These are phyloP conservation scores for Castanopsis chinensis DNA, from an alignment of 306 rosid species.

Conservation along the genomic window DNA sequence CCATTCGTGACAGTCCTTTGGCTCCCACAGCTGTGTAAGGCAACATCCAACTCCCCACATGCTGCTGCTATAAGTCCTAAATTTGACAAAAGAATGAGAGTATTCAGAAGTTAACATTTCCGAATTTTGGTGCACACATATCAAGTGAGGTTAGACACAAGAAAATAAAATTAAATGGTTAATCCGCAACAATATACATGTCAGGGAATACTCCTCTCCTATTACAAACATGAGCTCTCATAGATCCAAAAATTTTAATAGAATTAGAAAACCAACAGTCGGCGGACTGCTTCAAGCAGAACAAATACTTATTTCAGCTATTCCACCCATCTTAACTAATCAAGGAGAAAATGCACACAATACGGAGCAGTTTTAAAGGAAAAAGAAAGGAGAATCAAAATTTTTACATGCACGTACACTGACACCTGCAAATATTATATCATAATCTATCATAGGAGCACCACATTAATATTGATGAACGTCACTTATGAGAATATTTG, in stretches of 20 bases:
- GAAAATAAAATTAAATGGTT: too few relatives aligned
- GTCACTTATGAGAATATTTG: background rate
- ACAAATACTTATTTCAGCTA: background rate
- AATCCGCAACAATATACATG: too few relatives aligned
- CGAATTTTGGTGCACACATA: background rate
- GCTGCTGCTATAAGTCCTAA: constrained; percentile 85
- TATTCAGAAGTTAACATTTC: constrained; percentile 7
- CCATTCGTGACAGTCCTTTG: constrained; percentile 30
- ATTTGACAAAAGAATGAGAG: constrained; percentile 10
- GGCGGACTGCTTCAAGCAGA: background rate
- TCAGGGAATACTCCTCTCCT: background rate
- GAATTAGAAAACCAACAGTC: background rate
- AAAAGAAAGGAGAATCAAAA: background rate
- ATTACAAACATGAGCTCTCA: too few relatives aligned
- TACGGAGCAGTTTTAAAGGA: background rate
- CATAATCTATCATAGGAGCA: background rate
- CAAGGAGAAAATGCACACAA: background rate
- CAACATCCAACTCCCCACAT: constrained; percentile 59
- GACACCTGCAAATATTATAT: background rate
- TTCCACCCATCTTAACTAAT: background rate
- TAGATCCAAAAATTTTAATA: background rate
- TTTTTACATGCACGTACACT: background rate
- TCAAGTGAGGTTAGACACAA: too few relatives aligned
- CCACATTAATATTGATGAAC: background rate
- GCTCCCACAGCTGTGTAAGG: constrained; percentile 41